Base-by-base conservation (phyloP, 164 flowering plant species). In the Berberis thunbergii region DNA sequence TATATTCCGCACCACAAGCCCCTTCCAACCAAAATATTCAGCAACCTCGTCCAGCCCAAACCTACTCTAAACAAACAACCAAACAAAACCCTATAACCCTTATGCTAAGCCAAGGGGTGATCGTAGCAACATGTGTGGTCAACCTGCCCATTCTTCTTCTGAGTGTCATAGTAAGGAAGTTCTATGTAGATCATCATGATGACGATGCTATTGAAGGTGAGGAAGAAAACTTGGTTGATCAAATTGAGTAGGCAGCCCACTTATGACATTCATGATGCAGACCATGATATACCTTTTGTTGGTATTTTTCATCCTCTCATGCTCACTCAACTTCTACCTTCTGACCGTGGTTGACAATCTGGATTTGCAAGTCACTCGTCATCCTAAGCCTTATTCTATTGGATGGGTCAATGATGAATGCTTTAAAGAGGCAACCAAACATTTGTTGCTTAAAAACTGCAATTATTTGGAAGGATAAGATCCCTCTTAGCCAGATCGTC, bases 331-430 rank as follows among this genome's bases (percentile, higher is more conserved):
- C 48, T 0, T 7, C 40, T 60, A 45, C 13, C 63, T 4, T 45
- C 63, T 45, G 26, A 45, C 3, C 3, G 50, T 60, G 41, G 52
- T 60, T 60, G 52, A 60, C 4, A 60, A 60, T 2, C 2, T 45
- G 39, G 49, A n/a, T 2, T 60, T 60, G 11, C 52, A 12, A 4
- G 63, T 45, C 6, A 60, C 41, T 45, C 63, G 4, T 2, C 63
- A 45, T 46, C 63, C 63, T 45, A 10, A 43, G 8, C 63, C 63
- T n/a, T 60, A 60, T 60, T 60, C 52, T 43, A 45, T 26, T 60
- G 52, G 63, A n/a, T 60, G 63, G 63, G 26, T 60, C n/a, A 45
- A 45, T 45, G 52, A 60, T 45, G 52, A 45, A 4, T 45, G 50
- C 8, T 40, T 12, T 40, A 13, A 2, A 11, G 6, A 41, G 41